Evolutionary conservation across 441 rosid genomes (phyloP).

Genomic region (Populus hybrid): DNA sequence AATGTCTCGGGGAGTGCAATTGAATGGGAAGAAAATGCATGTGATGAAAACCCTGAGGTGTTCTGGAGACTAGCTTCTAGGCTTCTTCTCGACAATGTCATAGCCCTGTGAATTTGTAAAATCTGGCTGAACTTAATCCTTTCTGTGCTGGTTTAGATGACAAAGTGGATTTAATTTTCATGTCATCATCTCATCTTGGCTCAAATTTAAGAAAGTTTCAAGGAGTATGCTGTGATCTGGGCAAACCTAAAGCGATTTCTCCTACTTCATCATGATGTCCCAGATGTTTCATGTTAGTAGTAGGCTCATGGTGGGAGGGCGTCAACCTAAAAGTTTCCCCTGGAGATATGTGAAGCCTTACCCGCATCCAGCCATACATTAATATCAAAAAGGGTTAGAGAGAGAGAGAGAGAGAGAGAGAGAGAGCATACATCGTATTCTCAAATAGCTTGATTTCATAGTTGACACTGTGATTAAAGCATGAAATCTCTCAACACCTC

Average conservation of each 20-base stretch:
- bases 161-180: too few relatives aligned
- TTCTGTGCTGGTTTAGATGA: too few relatives aligned
- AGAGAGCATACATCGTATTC: too few relatives aligned
- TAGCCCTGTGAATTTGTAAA: too few relatives aligned
- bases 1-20: slow-evolving; percentile 53
- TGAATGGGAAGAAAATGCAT: slow-evolving; percentile 50
- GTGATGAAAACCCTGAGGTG: slow-evolving; percentile 38
- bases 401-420: too few relatives aligned
- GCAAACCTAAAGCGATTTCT: too few relatives aligned
- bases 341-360: background rate
- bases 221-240: too few relatives aligned
- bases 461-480: background rate
- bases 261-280: background rate
- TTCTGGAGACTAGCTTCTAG: too few relatives aligned
- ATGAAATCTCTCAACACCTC: background rate
- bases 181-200: too few relatives aligned
- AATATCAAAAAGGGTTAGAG: background rate
- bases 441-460: background rate
- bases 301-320: background rate
- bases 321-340: background rate
- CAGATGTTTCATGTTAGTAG: background rate
- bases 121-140: too few relatives aligned
- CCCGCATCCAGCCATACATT: background rate
- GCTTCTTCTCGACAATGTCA: too few relatives aligned
- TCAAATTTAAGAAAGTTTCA: too few relatives aligned